A percentile compares a stretch with the other conserved stretches of the same genome.
These are phyloP conservation scores for Coniochaeta ligniaria DNA, from an alignment of 2,329 filamentous ascomycete species.

Conservation along the genomic window DNA sequence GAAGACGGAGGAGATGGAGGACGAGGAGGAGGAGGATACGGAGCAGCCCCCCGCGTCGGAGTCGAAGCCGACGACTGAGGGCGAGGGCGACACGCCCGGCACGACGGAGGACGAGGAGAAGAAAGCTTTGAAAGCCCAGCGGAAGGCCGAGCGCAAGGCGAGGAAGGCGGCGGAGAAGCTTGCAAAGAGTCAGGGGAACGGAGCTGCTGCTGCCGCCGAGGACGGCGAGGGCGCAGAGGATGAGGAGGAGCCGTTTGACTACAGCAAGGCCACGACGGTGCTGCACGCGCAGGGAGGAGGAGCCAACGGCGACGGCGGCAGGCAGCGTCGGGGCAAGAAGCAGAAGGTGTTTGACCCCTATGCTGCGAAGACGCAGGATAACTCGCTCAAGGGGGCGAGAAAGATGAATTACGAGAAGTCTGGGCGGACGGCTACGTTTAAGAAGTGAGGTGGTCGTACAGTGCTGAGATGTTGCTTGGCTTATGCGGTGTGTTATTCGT, in stretches of 20 bases:
- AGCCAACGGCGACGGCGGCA: slow-evolving; percentile 9
- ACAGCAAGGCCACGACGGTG: slow-evolving; percentile 25
- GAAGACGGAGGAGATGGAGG: slow-evolving; percentile 4
- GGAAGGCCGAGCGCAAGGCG: background rate
- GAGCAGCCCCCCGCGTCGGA: background rate
- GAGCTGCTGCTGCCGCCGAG: background rate
- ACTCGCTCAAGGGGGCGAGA: background rate
- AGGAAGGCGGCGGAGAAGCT: slow-evolving; percentile 1
- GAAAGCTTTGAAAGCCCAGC: background rate
- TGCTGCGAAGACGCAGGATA: background rate
- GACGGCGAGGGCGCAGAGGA: background rate
- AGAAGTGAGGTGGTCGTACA: background rate
- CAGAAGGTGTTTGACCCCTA: slow-evolving; percentile 5
- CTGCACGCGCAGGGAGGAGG: slow-evolving; percentile 18
- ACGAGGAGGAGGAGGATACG: slow-evolving; percentile 6
- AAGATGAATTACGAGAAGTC: slow-evolving; percentile 3
- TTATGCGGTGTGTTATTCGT: too few species aligned
- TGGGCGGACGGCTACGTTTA: background rate
- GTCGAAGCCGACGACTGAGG: background rate
- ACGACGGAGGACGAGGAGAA: background rate
- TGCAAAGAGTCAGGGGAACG: slow-evolving; percentile 2
- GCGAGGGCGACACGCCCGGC: background rate
- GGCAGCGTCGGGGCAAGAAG: slow-evolving; percentile 3
- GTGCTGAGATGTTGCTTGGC: background rate
- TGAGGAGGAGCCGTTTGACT: slow-evolving; percentile 26